A percentile compares a stretch with the other conserved stretches of the same genome.
These are phyloP conservation scores for Lipomyces sp. DNA, from an alignment of 805 yeast species.

Conservation along the genomic window DNA sequence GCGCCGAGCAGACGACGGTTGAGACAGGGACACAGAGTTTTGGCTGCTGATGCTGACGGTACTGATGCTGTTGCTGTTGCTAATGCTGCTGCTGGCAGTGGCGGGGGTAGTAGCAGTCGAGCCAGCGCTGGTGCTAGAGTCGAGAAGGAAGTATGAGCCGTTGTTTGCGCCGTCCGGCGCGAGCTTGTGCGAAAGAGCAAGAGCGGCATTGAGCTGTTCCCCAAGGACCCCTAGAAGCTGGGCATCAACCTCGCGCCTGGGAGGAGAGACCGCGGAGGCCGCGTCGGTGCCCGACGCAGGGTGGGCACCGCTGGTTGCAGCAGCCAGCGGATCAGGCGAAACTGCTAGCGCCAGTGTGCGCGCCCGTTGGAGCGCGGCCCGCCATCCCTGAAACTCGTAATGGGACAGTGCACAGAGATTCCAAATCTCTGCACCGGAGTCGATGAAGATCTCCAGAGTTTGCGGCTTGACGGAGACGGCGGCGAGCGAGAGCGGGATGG, in stretches of 20 bases:
- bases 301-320: background rate
- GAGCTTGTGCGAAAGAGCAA: no score
- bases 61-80: background rate
- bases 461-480: conserved; percentile 76
- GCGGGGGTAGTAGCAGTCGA: no score
- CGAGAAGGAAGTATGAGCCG: no score
- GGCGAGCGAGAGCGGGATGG: conserved; percentile 79
- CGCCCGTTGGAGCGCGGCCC: conserved; percentile 48
- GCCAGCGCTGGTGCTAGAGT: no score
- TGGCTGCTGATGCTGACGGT: background rate
- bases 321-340: background rate
- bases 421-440: conserved; percentile 96
- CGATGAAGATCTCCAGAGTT: conserved; percentile 69
- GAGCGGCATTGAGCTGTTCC: no score
- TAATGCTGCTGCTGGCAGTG: no score
- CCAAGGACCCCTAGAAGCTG: no score
- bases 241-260: no score
- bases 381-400: conserved; percentile 77
- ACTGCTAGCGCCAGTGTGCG: conserved; percentile 8
- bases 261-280: no score
- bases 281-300: no score
- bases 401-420: conserved; percentile 64
- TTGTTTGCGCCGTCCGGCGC: no score
- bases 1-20: background rate
- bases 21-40: no score